phyloP scores from a whole-genome alignment of 2,329 filamentous ascomycete genomes.

The Elsinoe perseae region DNA sequence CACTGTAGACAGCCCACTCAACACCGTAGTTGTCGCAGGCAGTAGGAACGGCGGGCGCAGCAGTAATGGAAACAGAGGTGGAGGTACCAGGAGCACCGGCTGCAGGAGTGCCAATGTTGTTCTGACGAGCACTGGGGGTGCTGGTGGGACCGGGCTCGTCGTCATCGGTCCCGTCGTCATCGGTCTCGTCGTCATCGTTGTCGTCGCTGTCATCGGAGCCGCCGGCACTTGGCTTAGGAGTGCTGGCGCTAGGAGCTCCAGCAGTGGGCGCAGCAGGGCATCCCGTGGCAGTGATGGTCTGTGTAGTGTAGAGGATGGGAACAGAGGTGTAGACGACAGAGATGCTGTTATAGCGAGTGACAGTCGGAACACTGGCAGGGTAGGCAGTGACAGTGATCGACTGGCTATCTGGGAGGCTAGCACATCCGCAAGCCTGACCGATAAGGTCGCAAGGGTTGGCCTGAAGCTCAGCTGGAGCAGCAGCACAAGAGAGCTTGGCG shows the following conservation, averaged over 20 bases:
- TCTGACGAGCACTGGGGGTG: background rate
- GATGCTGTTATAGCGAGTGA: constrained; percentile 9
- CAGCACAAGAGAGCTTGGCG: background rate
- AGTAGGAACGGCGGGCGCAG: constrained; percentile 1
- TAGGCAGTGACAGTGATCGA: constrained; percentile 1
- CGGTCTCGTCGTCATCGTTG: background rate
- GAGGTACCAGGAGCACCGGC: background rate
- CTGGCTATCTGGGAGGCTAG: background rate
- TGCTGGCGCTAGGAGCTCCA: background rate
- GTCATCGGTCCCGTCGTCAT: no score
- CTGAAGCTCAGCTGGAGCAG: constrained; percentile 3
- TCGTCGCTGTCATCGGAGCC: background rate
- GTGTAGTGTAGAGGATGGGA: background rate
- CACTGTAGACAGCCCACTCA: constrained; percentile 11
- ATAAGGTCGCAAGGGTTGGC: background rate
- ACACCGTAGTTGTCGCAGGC: constrained; percentile 7
- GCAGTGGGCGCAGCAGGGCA: background rate
- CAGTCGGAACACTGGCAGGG: background rate
- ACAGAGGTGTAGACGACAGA: constrained; percentile 4
- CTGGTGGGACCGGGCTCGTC: background rate
- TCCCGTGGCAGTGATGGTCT: constrained; percentile 6
- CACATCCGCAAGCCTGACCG: constrained; percentile 1
- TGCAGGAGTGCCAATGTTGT: background rate
- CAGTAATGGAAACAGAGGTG: background rate
- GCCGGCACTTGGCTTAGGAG: background rate